phyloP scores from a whole-genome alignment of 345 rosid genomes.

The Erysimum cheiranthoides region DNA sequence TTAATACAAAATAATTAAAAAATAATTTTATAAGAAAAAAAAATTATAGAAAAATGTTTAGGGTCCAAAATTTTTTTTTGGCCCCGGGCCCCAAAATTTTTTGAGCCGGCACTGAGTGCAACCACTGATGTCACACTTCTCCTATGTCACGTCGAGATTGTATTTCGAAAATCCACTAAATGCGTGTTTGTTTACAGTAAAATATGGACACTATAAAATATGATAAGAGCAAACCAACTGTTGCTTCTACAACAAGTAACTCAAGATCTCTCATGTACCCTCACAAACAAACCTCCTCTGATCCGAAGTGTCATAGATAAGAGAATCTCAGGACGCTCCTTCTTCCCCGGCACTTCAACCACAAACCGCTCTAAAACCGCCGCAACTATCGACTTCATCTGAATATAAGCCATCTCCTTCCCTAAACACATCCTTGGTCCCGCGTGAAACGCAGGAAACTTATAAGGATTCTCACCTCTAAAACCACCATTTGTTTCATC shows the following conservation, averaged over 20 bases:
- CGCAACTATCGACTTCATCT: conserved; percentile 72
- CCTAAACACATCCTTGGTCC: conserved; percentile 88
- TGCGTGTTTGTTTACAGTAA: not conserved
- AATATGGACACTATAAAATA: not conserved
- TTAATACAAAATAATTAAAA: too few relatives aligned
- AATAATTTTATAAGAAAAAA: too few relatives aligned
- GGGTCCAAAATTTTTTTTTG: too few relatives aligned
- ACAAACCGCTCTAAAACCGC: conserved; percentile 59
- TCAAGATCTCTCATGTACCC: conserved; percentile 50
- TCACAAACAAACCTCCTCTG: conserved; percentile 65
- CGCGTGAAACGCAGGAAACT: conserved; percentile 72
- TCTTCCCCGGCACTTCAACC: conserved; percentile 54
- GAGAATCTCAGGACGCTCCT: conserved; percentile 54
- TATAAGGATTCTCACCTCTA: conserved; percentile 54
- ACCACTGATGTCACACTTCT: not conserved
- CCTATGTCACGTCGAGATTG: not conserved
- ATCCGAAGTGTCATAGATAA: conserved; percentile 59
- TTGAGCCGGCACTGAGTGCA: too few relatives aligned
- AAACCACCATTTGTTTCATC: conserved; percentile 47
- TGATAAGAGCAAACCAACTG: not conserved
- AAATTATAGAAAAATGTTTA: too few relatives aligned
- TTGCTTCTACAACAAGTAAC: conserved; percentile 21
- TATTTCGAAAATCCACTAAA: not conserved
- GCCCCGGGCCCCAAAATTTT: too few relatives aligned
- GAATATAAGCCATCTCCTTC: conserved; percentile 78